Evolutionary conservation across 2,329 filamentous ascomycete genomes (phyloP), one percentile per base, ranked within the genome.

Genomic region (Colletotrichum euphorbiae): DNA sequence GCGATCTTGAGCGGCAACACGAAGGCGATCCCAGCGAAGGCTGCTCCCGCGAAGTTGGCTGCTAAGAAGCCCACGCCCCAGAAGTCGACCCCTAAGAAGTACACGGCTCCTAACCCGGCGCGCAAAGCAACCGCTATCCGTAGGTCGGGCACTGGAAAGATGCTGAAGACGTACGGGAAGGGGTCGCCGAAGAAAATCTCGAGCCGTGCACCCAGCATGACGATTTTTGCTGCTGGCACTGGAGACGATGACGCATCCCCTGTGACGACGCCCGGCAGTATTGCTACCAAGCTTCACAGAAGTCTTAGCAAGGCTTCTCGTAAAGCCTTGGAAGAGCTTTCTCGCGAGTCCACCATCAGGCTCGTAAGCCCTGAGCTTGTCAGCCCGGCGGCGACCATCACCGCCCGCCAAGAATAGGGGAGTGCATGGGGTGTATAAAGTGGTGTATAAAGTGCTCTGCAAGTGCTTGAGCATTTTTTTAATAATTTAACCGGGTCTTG

Each of bases 121-220:
- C 64, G 64, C 36, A 70, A 71, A 36, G 60, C 61, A 12, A 70
- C 68, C 4, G 38, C 64, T 6, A 61, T 71, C 43, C 70, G 68
- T 40, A 69, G 61, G 60, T 70, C 68, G 50, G 65, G 70, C 68
- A 68, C 52, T 21, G 70, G 70, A 7, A 67, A 69, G 40, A 60
- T 69, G 55, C 61, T 71, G 40, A 71, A 71, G 64, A 70, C 70
- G 33, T 69, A 69, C 56, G 67, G 67, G 5, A 69, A 69, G 50
- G 42, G 40, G 2, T 69, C 67, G 33, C 67, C 67, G 12, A 69
- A 70, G 31, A 70, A 55, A 21, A 40, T 66, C 8, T 59, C 64
- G 12, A 64, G 60, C 28, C 66, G 67, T 31, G 58, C 57, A 6
- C 58, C 69, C 11, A 70, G 64, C 64, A 62, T 68, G 64, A 71